These are phyloP conservation scores for Macrocybe sp. DNA, from an alignment of 1,284 basidiomycete species.

Conservation along the genomic window DNA sequence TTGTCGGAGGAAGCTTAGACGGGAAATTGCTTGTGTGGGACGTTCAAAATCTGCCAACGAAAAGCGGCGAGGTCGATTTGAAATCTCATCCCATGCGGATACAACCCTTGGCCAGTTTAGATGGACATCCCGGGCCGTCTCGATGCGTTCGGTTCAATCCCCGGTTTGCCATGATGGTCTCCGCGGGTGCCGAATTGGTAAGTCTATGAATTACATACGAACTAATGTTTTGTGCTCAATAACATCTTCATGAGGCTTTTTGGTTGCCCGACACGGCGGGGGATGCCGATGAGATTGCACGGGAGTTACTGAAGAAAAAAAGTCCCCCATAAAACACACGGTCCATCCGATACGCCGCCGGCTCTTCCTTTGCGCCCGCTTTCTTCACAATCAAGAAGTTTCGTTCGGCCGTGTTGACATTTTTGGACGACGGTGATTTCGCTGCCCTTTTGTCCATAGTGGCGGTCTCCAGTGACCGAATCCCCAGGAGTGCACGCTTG, in stretches of 20 bases:
- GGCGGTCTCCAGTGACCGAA: no score
- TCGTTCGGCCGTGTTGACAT: no score
- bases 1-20: constrained; percentile 79
- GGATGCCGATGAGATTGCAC: constrained; percentile 40
- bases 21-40: constrained; percentile 84
- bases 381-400: no score
- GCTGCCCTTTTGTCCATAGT: no score
- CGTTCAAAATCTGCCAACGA: constrained; percentile 50
- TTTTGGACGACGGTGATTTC: no score
- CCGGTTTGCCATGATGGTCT: constrained; percentile 82
- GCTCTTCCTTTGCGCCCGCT: no score
- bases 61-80: constrained; percentile 46
- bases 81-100: constrained; percentile 48
- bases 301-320: constrained; percentile 19
- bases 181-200: constrained; percentile 83
- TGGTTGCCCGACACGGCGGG: constrained; percentile 71
- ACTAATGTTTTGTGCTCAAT: constrained; percentile 8
- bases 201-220: constrained; percentile 24
- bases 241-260: constrained; percentile 54
- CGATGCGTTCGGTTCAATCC: constrained; percentile 89
- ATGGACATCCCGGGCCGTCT: constrained; percentile 77
- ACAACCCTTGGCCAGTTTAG: constrained; percentile 53
- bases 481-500: no score
- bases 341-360: no score
- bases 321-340: no score